Evolutionary conservation across 768 basidiomycete genomes (phyloP).

Genomic region (Boletus rubropictus): DNA sequence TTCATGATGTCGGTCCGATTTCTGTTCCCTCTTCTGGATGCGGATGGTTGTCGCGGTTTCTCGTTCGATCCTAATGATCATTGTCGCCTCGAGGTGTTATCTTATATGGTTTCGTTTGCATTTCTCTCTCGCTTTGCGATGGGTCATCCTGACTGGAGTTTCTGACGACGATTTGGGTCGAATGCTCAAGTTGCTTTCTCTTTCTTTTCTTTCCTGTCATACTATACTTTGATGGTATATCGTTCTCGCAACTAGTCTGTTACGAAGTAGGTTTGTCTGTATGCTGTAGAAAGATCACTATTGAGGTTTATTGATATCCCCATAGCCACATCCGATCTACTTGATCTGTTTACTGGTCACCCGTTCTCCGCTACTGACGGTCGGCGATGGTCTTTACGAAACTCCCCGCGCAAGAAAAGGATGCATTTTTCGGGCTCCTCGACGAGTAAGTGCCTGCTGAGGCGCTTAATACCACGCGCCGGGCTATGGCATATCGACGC

Average conservation of each 20-base stretch:
- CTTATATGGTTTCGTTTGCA: slow-evolving; percentile 13
- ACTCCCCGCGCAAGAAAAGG: slow-evolving; percentile 62
- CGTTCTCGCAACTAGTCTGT: slow-evolving; percentile 22
- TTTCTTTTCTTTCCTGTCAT: slow-evolving; percentile 3
- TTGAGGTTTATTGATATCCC: slow-evolving; percentile 10
- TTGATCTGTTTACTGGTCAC: no score
- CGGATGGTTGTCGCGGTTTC: slow-evolving; percentile 17
- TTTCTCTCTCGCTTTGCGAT: slow-evolving; percentile 5
- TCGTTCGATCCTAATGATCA: slow-evolving; percentile 16
- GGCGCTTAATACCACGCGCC: background rate
- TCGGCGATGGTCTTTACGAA: slow-evolving; percentile 64
- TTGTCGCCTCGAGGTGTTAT: slow-evolving; percentile 26
- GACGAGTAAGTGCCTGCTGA: slow-evolving; percentile 53
- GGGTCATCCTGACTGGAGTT: slow-evolving; percentile 1
- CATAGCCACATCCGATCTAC: no score
- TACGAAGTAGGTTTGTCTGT: slow-evolving; percentile 28
- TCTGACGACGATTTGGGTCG: background rate
- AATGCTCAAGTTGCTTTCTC: slow-evolving; percentile 1
- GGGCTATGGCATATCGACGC: background rate
- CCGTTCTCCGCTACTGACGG: background rate
- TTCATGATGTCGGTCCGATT: slow-evolving; percentile 27
- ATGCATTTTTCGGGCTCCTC: slow-evolving; percentile 74
- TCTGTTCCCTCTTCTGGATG: slow-evolving; percentile 10
- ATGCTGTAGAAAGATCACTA: slow-evolving; percentile 26
- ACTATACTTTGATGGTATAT: slow-evolving; percentile 19